A percentile compares a stretch with the other conserved stretches of the same genome.
Evolutionary conservation across 2,329 filamentous ascomycete species (phyloP).

Genomic region (Tolypocladium nubicola): DNA sequence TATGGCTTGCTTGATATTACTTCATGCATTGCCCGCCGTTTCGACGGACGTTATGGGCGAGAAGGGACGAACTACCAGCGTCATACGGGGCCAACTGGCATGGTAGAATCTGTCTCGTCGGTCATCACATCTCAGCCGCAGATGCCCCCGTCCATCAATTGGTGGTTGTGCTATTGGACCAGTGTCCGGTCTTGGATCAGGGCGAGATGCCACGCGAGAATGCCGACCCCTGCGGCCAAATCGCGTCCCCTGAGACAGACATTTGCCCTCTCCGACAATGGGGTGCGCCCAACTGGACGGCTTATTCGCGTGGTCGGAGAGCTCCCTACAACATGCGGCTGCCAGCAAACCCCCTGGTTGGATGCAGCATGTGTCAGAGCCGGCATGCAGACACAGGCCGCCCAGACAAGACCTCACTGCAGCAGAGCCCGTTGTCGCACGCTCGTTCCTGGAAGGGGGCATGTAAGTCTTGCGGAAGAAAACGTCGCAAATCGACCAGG

Average conservation of each 20-base stretch:
- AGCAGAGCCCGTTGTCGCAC: background rate
- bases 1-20: background rate
- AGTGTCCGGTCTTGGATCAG: background rate
- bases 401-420: background rate
- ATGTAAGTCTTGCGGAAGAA: background rate
- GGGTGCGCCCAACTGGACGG: background rate
- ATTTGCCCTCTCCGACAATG: background rate
- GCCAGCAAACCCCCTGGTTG: background rate
- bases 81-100: background rate
- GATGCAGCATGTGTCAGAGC: background rate
- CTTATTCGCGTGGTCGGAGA: background rate
- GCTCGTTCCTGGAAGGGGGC: background rate
- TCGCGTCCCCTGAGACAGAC: background rate
- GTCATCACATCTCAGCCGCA: background rate
- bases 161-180: background rate
- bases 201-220: background rate
- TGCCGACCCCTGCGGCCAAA: background rate
- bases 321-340: background rate
- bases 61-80: background rate
- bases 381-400: background rate
- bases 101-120: background rate
- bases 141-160: background rate
- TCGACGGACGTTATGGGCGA: background rate
- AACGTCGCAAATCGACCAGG: background rate
- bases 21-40: background rate